These are phyloP conservation scores for Phaeotremella fagi DNA, from an alignment of 768 basidiomycete genomes.

Conservation along the genomic window DNA sequence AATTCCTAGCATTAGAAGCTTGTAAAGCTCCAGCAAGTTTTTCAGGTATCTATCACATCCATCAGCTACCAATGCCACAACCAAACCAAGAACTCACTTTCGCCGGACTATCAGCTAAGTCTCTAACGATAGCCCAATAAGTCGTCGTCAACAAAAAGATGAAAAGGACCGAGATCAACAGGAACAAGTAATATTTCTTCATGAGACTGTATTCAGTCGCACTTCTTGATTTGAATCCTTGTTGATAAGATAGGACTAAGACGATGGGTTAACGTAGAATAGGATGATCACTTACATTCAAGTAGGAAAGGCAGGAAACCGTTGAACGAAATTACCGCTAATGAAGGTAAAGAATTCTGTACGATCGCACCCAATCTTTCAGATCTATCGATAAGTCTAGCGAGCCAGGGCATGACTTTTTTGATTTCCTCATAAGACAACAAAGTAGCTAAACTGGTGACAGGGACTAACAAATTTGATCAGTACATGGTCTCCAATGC, in stretches of 20 bases:
- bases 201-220: conserved; percentile 89
- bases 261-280: not conserved
- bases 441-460: conserved; percentile 75
- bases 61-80: not conserved
- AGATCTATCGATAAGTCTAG: conserved; percentile 64
- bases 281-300: conserved; percentile 58
- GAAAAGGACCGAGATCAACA: conserved; percentile 86
- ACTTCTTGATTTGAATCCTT: conserved; percentile 83
- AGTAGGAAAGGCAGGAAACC: conserved; percentile 80
- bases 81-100: conserved; percentile 51
- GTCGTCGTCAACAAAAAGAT: conserved; percentile 89
- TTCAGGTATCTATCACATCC: conserved; percentile 61
- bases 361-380: conserved; percentile 75
- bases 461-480: conserved; percentile 57
- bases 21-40: conserved; percentile 81
- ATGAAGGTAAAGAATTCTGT: conserved; percentile 87
- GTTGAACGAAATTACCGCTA: conserved; percentile 86
- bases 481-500: not conserved
- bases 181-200: conserved; percentile 91
- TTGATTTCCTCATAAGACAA: conserved; percentile 92
- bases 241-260: conserved; percentile 71
- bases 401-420: conserved; percentile 81
- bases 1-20: conserved; percentile 55
- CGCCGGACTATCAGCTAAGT: conserved; percentile 86
- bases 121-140: conserved; percentile 83